phyloP scores from a whole-genome alignment of 2,329 filamentous ascomycete genomes.

The Alternaria incomplexa region DNA sequence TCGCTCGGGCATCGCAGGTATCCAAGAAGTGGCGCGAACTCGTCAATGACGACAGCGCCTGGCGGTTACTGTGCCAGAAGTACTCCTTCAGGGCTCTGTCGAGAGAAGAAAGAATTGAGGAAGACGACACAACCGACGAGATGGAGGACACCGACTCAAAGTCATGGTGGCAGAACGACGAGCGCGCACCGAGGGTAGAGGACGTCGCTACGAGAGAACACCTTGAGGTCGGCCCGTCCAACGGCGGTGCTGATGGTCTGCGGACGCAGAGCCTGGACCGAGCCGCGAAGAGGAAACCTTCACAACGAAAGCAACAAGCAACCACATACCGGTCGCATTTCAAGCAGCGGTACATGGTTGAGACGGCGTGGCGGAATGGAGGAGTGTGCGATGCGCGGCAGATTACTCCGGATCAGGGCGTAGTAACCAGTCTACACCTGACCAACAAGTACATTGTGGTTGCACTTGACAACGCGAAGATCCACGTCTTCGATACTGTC shows the following conservation, averaged over 20 bases:
- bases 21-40: conserved; percentile 93
- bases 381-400: conserved; percentile 83
- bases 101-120: conserved; percentile 50
- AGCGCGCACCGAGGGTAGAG: conserved; percentile 35
- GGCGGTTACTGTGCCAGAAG: conserved; percentile 96
- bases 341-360: conserved; percentile 95
- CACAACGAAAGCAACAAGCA: conserved; percentile 63
- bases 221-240: conserved; percentile 45
- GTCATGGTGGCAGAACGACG: conserved; percentile 33
- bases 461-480: conserved; percentile 96
- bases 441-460: conserved; percentile 97
- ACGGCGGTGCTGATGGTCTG: conserved; percentile 55
- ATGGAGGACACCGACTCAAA: conserved; percentile 33
- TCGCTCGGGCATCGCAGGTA: conserved; percentile 94
- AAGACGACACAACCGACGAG: conserved; percentile 34
- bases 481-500: conserved; percentile 94
- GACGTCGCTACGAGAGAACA: conserved; percentile 34
- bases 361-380: conserved; percentile 93
- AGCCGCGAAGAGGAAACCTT: conserved; percentile 43
- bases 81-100: conserved; percentile 78
- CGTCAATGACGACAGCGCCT: conserved; percentile 94
- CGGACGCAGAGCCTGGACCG: conserved; percentile 65
- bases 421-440: conserved; percentile 93
- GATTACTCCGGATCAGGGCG: conserved; percentile 94
- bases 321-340: conserved; percentile 95